Evolutionary conservation across 345 rosid genomes (phyloP).

Genomic region (Boechera divaricarpa): DNA sequence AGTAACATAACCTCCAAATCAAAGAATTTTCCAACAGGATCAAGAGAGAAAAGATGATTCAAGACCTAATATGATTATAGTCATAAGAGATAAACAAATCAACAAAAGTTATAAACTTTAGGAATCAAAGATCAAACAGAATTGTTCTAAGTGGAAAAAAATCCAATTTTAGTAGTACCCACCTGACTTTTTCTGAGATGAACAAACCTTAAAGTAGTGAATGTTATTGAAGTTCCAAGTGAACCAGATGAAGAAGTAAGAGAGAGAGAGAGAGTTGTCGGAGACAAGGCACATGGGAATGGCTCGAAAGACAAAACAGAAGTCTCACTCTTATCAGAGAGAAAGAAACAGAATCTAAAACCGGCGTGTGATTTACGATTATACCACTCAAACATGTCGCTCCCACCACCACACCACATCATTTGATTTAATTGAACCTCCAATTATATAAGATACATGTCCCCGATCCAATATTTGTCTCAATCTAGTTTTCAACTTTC

Average conservation of each 20-base stretch:
- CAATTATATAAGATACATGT: constrained; percentile 34
- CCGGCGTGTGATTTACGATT: constrained; percentile 40
- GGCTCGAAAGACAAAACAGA: constrained; percentile 20
- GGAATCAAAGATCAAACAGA: constrained; percentile 22
- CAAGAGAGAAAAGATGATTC: background rate
- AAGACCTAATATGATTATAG: constrained; percentile 17
- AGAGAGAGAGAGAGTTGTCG: constrained; percentile 32
- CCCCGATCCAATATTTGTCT: constrained; percentile 37
- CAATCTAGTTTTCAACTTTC: constrained; percentile 27
- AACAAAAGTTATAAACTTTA: background rate
- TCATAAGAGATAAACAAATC: background rate
- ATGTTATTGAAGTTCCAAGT: constrained; percentile 36
- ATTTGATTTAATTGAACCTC: background rate
- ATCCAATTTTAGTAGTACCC: constrained; percentile 27
- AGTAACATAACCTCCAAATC: constrained; percentile 11
- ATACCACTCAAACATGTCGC: constrained; percentile 37
- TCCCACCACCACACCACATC: constrained; percentile 40
- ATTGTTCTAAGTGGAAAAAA: constrained; percentile 15
- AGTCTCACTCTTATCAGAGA: constrained; percentile 30
- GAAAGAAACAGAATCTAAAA: constrained; percentile 27
- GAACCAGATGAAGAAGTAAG: constrained; percentile 37
- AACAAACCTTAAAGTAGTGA: constrained; percentile 22
- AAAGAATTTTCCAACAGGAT: constrained; percentile 25
- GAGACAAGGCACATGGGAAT: constrained; percentile 45
- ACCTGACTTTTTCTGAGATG: constrained; percentile 40